Conservation (phyloP, 2,329 filamentous ascomycete species). For the Cryoendolithus antarcticus region DNA sequence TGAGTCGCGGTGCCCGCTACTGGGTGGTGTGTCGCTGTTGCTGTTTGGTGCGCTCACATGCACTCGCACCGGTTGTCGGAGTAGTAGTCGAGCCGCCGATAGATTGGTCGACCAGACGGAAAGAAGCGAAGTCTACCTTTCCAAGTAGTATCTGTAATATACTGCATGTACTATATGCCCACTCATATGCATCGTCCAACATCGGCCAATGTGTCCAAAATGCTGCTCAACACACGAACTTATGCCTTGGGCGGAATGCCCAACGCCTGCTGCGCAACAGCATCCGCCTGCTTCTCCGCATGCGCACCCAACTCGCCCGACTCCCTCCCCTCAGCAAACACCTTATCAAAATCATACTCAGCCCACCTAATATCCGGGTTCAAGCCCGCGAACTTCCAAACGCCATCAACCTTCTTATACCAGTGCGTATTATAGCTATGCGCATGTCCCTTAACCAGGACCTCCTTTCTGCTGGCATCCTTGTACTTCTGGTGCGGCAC, state of each 20-base stretch:
- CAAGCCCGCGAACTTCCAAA: conserved; percentile 47
- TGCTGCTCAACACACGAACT: neutral
- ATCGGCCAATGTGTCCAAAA: neutral
- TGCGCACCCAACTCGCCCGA: conserved; percentile 18
- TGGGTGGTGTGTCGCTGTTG: neutral
- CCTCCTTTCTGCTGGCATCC: conserved; percentile 33
- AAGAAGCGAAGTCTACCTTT: too few relatives aligned
- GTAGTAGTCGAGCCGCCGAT: too few relatives aligned
- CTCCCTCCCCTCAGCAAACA: conserved; percentile 38
- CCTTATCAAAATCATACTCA: conserved; percentile 45
- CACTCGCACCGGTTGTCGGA: too few relatives aligned
- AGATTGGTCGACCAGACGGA: too few relatives aligned
- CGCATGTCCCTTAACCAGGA: conserved; percentile 42
- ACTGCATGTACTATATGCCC: too few relatives aligned
- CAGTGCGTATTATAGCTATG: conserved; percentile 42
- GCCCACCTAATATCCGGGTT: conserved; percentile 42
- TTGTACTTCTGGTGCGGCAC: conserved; percentile 46
- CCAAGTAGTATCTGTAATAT: too few relatives aligned
- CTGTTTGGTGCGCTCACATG: too few relatives aligned
- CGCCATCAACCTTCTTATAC: conserved; percentile 46
- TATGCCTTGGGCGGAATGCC: conserved; percentile 15
- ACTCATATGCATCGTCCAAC: too few relatives aligned
- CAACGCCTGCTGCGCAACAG: conserved; percentile 22
- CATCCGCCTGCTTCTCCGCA: conserved; percentile 11
- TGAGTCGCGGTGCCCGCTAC: neutral